These are phyloP conservation scores for Coelastrella sp. DNA, from an alignment of 139 green algal species.

Conservation along the genomic window DNA sequence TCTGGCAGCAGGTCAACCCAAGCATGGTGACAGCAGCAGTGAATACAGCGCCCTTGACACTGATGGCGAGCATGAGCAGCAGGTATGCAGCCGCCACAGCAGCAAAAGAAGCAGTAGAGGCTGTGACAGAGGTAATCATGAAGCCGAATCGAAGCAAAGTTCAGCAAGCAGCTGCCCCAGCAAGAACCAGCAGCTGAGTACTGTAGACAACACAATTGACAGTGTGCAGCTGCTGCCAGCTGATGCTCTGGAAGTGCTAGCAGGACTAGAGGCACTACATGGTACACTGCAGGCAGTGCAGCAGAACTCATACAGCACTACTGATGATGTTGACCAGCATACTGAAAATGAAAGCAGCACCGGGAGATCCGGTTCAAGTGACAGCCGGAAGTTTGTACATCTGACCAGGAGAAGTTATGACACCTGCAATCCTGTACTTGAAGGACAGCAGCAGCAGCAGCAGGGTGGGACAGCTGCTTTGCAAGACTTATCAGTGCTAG, in stretches of 20 bases:
- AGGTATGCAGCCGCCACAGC: neutral
- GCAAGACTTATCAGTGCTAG: neutral
- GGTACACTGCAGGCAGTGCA: slow-evolving; percentile 11
- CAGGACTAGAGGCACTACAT: slow-evolving; percentile 13
- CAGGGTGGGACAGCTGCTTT: neutral
- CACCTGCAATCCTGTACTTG: too few relatives aligned
- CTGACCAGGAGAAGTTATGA: too few relatives aligned
- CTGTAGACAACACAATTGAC: too few relatives aligned
- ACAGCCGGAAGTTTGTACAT: too few relatives aligned
- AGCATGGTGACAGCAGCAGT: neutral
- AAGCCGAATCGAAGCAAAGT: too few relatives aligned
- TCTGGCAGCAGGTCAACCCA: neutral
- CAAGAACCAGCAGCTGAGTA: neutral
- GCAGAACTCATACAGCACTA: slow-evolving; percentile 6
- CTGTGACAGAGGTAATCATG: neutral
- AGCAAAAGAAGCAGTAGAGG: neutral
- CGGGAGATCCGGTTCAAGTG: too few relatives aligned
- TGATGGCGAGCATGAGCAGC: neutral
- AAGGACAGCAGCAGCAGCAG: neutral
- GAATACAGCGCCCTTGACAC: neutral
- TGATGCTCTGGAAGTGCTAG: neutral
- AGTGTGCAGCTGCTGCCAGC: neutral
- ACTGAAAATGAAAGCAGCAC: neutral
- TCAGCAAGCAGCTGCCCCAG: too few relatives aligned
- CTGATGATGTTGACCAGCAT: neutral